Percentiles rank a stretch among this genome's conserved stretches.
These are phyloP conservation scores for Corylus americana DNA, from an alignment of 306 rosid genomes.

Conservation along the genomic window DNA sequence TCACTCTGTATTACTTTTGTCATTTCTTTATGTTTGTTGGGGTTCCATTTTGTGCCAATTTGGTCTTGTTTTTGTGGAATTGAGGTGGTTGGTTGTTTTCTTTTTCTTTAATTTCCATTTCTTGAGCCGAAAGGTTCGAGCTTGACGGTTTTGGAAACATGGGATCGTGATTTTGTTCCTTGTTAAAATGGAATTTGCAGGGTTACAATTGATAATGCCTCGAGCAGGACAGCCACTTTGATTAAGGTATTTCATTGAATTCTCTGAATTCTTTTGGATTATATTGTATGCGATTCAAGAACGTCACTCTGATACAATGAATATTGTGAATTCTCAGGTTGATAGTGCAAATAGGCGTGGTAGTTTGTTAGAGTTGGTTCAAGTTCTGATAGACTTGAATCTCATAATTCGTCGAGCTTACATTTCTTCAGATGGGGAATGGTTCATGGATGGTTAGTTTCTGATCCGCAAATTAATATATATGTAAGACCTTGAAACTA, in stretches of 20 bases:
- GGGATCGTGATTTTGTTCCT: conserved; percentile 24
- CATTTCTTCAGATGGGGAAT: conserved; percentile 95
- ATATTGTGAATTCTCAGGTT: conserved; percentile 46
- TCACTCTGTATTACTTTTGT: neutral
- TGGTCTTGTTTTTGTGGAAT: neutral
- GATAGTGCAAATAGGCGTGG: conserved; percentile 95
- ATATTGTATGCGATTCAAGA: conserved; percentile 23
- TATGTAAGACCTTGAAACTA: neutral
- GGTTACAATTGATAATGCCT: conserved; percentile 81
- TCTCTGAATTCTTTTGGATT: conserved; percentile 6
- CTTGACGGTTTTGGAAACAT: conserved; percentile 6
- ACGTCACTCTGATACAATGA: conserved; percentile 13
- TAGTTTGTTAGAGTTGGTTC: conserved; percentile 89
- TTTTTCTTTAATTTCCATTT: conserved; percentile 5
- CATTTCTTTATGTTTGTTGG: neutral
- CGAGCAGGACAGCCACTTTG: conserved; percentile 66
- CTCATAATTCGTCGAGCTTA: conserved; percentile 83
- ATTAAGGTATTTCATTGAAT: conserved; percentile 58
- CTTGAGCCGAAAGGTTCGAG: conserved; percentile 8
- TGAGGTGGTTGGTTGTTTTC: conserved; percentile 11
- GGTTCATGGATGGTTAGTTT: conserved; percentile 97
- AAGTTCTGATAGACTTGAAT: conserved; percentile 85
- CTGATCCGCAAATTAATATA: neutral
- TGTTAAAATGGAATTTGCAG: conserved; percentile 47
- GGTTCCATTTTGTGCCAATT: neutral